These are phyloP conservation scores for Tolypocladium tundrense DNA, from an alignment of 2,329 filamentous ascomycete species.

Conservation along the genomic window DNA sequence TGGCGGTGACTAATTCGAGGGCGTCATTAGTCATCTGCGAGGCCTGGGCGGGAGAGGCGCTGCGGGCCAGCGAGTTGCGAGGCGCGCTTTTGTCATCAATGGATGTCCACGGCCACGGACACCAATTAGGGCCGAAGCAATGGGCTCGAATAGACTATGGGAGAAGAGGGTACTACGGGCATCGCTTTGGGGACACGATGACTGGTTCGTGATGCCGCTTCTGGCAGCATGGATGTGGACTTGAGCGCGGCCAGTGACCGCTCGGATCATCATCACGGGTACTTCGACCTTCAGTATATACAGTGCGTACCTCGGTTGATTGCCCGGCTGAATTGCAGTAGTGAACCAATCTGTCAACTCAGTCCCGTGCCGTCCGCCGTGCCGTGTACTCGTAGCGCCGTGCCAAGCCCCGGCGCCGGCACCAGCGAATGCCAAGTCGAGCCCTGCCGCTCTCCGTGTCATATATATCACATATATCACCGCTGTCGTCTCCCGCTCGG, in stretches of 20 bases:
- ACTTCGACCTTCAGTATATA: too few relatives aligned
- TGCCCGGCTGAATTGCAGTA: too few relatives aligned
- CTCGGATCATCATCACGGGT: neutral
- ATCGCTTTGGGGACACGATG: too few relatives aligned
- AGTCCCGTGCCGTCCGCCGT: too few relatives aligned
- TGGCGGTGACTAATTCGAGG: neutral
- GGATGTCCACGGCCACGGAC: neutral
- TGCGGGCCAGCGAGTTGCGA: neutral
- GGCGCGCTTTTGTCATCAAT: neutral
- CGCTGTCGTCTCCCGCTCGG: neutral
- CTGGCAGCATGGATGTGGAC: neutral
- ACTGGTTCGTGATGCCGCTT: neutral
- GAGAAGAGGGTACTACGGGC: too few relatives aligned
- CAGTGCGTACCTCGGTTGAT: too few relatives aligned
- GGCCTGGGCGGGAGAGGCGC: neutral
- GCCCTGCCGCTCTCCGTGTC: neutral
- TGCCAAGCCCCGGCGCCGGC: neutral
- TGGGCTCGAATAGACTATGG: too few relatives aligned
- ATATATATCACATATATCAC: neutral
- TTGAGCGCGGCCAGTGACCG: neutral
- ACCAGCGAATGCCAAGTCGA: neutral
- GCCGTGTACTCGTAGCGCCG: neutral
- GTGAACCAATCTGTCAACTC: neutral
- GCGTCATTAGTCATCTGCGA: neutral
- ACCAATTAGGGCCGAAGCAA: too few relatives aligned